Conservation (phyloP, 2,329 filamentous ascomycete genomes). For the Xylaria hypoxylon region DNA sequence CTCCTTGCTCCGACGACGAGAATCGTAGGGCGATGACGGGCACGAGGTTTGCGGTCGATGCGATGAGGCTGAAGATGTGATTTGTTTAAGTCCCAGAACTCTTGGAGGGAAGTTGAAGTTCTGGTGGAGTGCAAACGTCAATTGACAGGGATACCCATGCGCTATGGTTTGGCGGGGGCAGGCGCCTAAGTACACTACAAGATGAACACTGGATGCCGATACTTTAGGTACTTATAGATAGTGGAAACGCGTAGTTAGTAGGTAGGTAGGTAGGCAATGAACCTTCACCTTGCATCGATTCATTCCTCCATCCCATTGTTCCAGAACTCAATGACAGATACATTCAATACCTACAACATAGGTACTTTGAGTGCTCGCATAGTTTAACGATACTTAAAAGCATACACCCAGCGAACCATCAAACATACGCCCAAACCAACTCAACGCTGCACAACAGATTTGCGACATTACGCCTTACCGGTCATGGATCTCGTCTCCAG, state of each 20-base stretch:
- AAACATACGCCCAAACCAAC: background rate
- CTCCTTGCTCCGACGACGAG: background rate
- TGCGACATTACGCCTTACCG: background rate
- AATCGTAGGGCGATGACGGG: background rate
- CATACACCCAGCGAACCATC: background rate
- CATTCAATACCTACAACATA: background rate
- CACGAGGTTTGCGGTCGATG: slow-evolving; percentile 1
- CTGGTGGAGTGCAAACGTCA: slow-evolving; percentile 33
- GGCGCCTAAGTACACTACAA: background rate
- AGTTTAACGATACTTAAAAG: too few species aligned
- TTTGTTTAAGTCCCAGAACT: background rate
- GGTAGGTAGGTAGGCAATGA: too few species aligned
- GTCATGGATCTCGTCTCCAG: slow-evolving; percentile 92
- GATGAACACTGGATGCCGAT: too few species aligned
- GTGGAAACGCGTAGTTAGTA: too few species aligned
- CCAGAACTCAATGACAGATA: too few species aligned
- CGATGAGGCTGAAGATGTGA: slow-evolving; percentile 2
- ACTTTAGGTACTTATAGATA: background rate
- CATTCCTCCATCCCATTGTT: too few species aligned
- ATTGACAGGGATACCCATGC: slow-evolving; percentile 34
- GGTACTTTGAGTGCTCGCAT: too few species aligned
- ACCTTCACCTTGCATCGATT: too few species aligned
- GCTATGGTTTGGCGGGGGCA: slow-evolving; percentile 27
- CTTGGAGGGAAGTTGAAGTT: slow-evolving; percentile 12
- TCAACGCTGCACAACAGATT: background rate